Evolutionary conservation across 2,329 filamentous ascomycete genomes (phyloP).

Genomic region (Tolypocladium guangdongense): DNA sequence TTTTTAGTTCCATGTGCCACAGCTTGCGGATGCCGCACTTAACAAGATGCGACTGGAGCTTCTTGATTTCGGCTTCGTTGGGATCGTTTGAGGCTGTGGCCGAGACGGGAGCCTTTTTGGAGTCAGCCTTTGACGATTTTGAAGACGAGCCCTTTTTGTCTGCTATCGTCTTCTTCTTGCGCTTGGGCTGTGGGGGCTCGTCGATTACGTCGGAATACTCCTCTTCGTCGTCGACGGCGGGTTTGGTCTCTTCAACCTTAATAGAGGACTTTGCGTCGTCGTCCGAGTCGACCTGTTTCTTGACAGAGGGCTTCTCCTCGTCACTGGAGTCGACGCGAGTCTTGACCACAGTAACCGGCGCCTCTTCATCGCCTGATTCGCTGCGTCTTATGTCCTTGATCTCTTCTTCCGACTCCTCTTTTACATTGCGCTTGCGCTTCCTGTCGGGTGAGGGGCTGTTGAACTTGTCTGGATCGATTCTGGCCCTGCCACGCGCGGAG

Average conservation of each 20-base stretch:
- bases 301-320: slow-evolving; percentile 5
- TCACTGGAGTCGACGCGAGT: not conserved
- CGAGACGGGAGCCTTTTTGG: slow-evolving; percentile 15
- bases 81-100: slow-evolving; percentile 33
- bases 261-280: slow-evolving; percentile 7
- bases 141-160: slow-evolving; percentile 19
- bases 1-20: slow-evolving; percentile 76
- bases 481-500: not conserved
- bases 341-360: not conserved
- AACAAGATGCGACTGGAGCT: slow-evolving; percentile 70
- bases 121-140: slow-evolving; percentile 16
- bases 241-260: slow-evolving; percentile 10
- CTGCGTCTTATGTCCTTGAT: slow-evolving; percentile 6
- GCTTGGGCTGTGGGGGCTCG: slow-evolving; percentile 50
- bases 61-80: slow-evolving; percentile 74
- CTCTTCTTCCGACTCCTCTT: slow-evolving; percentile 6
- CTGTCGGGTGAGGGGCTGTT: not conserved
- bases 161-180: slow-evolving; percentile 34
- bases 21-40: slow-evolving; percentile 92
- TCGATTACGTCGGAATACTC: slow-evolving; percentile 53
- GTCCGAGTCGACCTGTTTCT: slow-evolving; percentile 7
- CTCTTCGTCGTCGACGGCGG: slow-evolving; percentile 22
- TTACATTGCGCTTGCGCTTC: slow-evolving; percentile 6
- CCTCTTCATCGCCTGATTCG: slow-evolving; percentile 4
- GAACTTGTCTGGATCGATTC: not conserved